These are phyloP conservation scores for Xanthoconium separans DNA, from an alignment of 1,284 basidiomycete genomes.

Conservation along the genomic window DNA sequence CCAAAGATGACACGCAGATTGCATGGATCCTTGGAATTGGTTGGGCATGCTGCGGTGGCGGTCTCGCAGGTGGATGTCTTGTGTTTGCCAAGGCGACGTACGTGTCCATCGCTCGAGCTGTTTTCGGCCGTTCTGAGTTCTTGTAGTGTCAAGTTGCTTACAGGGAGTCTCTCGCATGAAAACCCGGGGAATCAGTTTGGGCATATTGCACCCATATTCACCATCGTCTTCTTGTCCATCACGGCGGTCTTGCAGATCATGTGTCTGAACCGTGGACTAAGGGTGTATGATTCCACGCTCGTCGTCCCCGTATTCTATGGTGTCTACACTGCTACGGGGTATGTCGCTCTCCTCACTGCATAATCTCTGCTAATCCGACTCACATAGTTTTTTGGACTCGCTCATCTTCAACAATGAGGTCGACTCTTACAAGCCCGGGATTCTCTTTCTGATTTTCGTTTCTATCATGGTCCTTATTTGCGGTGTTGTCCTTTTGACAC, in stretches of 20 bases:
- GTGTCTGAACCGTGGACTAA: slow-evolving; percentile 84
- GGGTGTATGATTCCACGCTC: slow-evolving; percentile 75
- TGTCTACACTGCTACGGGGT: slow-evolving; percentile 66
- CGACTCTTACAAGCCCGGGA: slow-evolving; percentile 81
- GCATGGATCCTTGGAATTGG: slow-evolving; percentile 89
- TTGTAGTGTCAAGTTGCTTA: slow-evolving; percentile 70
- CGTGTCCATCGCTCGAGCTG: slow-evolving; percentile 34
- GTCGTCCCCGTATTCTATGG: slow-evolving; percentile 76
- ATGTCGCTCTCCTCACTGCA: slow-evolving; percentile 2
- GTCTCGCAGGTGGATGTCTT: slow-evolving; percentile 83
- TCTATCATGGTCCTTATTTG: slow-evolving; percentile 83
- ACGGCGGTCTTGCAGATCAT: slow-evolving; percentile 90
- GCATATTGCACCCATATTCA: slow-evolving; percentile 78
- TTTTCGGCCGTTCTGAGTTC: slow-evolving; percentile 3
- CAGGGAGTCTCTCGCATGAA: slow-evolving; percentile 70
- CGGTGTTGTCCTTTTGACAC: slow-evolving; percentile 83
- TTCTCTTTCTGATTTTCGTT: slow-evolving; percentile 80
- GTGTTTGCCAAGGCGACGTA: slow-evolving; percentile 91
- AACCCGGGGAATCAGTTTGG: slow-evolving; percentile 85
- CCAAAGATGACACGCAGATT: slow-evolving; percentile 79
- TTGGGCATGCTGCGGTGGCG: slow-evolving; percentile 90
- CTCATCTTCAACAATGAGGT: slow-evolving; percentile 82
- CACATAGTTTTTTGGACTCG: slow-evolving; percentile 60
- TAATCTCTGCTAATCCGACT: slow-evolving; percentile 9
- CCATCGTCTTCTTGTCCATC: slow-evolving; percentile 73